A percentile compares a stretch with the other conserved stretches of the same genome.
These are phyloP conservation scores for Colletotrichum ledebouriae DNA, from an alignment of 2,329 filamentous ascomycete species.

Conservation along the genomic window DNA sequence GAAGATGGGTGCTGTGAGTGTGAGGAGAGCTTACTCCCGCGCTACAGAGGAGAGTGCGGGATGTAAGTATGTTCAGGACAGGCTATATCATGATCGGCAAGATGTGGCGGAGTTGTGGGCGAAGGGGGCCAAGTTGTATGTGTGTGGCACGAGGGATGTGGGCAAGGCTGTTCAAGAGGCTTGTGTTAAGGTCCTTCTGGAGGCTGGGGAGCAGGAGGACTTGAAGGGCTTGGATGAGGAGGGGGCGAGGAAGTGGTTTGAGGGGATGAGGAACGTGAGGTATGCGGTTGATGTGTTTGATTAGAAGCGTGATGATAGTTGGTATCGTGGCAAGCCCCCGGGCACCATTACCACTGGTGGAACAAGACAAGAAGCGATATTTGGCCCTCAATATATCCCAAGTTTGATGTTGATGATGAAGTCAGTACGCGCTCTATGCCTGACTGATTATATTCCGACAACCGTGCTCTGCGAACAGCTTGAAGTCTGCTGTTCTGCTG, in stretches of 20 bases:
- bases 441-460: too few relatives aligned
- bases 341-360: too few relatives aligned
- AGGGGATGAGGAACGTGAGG: slow-evolving; percentile 64
- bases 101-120: slow-evolving; percentile 53
- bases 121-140: slow-evolving; percentile 65
- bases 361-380: too few relatives aligned
- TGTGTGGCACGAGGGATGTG: slow-evolving; percentile 68
- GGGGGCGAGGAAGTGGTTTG: slow-evolving; percentile 61
- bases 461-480: too few relatives aligned
- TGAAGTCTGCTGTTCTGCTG: too few relatives aligned
- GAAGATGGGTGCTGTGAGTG: slow-evolving; percentile 61
- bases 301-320: slow-evolving; percentile 44
- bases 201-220: slow-evolving; percentile 46
- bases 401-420: too few relatives aligned
- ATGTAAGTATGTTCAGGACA: slow-evolving; percentile 63
- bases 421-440: too few relatives aligned
- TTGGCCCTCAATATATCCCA: too few relatives aligned
- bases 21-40: slow-evolving; percentile 69
- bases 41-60: slow-evolving; percentile 59
- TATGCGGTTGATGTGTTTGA: slow-evolving; percentile 74
- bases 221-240: slow-evolving; percentile 51
- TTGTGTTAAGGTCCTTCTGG: slow-evolving; percentile 43
- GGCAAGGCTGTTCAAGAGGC: slow-evolving; percentile 56
- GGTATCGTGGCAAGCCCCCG: background rate
- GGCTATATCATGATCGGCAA: slow-evolving; percentile 52